Evolutionary conservation across 2,329 filamentous ascomycete species (phyloP), one percentile per base, ranked within the genome.

Genomic region (Apiospora kogelbergensis): DNA sequence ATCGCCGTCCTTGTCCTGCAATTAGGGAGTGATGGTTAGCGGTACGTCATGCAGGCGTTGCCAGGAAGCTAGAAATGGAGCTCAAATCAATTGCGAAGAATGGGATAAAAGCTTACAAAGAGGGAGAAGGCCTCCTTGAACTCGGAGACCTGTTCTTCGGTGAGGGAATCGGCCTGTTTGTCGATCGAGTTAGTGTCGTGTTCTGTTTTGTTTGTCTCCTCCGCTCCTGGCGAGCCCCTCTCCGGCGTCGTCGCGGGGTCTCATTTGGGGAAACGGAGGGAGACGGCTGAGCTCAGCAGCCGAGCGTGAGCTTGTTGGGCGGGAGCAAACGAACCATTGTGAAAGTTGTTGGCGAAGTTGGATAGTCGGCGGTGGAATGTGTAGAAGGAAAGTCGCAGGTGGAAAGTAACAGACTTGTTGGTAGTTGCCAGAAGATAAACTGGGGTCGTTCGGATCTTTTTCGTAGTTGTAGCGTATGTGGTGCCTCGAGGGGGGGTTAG

Each of bases 91-190:
- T 60, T 60, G 53, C 15, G 30, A n/a, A n/a, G 20, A 53, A 15
- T 20, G 6, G 41, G 46, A 48, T 13, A 42, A 67, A 24, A 30
- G 84, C 96, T 91, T 91, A 99, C 96, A 85, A 99, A 99, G 75
- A 99, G 93, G 82, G 96, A 99, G 87, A 99, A 99, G 68, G 96
- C 96, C 88, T 99, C 96, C 93, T 98, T 99, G 89, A 98, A 99
- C 88, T 99, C 96, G 82, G 96, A 98, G 82, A 99, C 96, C 90
- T 99, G 96, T 87, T 99, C 96, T 89, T 99, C 96, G 78, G 96
- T 98, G 80, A 99, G 92, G 83, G 95, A 95, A 83, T 99, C 96
- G 83, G 95, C 95, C 95, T 98, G 82, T 65, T 65, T 98, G 82
- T 65, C 44, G 57, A 10, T 37, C 63, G 37, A 41, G 17, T 65